Conservation (phyloP, 169 alveolate species). For the Amoebophrya sp. region DNA sequence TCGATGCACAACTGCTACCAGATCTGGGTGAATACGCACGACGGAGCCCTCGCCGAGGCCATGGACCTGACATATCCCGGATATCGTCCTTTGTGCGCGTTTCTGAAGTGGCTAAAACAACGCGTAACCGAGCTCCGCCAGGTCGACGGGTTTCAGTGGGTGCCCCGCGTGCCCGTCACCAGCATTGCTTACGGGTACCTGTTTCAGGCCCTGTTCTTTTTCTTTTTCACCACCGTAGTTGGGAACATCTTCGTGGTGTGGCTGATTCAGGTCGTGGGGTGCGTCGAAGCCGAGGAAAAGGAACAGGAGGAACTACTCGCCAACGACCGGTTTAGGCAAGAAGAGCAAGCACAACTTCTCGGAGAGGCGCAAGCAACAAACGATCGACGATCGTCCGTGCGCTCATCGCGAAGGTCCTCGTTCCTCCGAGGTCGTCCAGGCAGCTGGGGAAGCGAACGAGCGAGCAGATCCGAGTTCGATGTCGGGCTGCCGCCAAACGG, state of each 20-base stretch:
- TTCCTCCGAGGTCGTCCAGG: no score
- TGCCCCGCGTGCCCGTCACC: not conserved
- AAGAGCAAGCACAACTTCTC: no score
- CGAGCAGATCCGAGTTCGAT: no score
- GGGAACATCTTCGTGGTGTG: slow-evolving; percentile 1
- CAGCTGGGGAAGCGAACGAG: no score
- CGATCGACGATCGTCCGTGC: no score
- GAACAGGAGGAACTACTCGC: not conserved
- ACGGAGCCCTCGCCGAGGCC: not conserved
- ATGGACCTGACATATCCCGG: not conserved
- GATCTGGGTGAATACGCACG: not conserved
- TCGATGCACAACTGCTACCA: not conserved
- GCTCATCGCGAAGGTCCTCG: no score
- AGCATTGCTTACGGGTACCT: not conserved
- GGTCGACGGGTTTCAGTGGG: not conserved
- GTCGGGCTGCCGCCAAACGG: no score
- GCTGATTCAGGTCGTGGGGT: slow-evolving; percentile 6
- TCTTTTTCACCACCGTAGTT: not conserved
- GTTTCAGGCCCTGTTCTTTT: not conserved
- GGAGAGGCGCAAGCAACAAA: no score
- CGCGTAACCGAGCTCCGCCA: not conserved
- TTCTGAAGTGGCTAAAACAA: not conserved
- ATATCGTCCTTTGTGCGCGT: not conserved
- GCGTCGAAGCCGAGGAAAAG: not conserved
- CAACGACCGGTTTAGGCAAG: no score